A percentile compares a stretch with the other conserved stretches of the same genome.
phyloP scores from a whole-genome alignment of 2,329 filamentous ascomycete genomes.

The Xylariaceae sp. region DNA sequence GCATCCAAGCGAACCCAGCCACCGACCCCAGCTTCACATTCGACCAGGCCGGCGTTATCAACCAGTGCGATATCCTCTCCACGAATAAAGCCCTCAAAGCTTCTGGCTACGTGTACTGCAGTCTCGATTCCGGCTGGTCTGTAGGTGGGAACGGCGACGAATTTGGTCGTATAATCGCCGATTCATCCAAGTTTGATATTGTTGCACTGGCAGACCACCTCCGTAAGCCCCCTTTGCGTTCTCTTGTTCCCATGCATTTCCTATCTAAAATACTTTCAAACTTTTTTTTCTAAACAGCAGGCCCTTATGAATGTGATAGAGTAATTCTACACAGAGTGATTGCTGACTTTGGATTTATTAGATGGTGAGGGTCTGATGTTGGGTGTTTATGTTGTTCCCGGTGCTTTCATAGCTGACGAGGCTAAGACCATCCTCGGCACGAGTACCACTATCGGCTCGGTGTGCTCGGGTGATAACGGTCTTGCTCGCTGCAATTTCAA shows the following conservation, averaged over 20 bases:
- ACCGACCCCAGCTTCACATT: constrained; percentile 26
- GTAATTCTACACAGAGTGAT: not conserved
- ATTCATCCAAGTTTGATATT: constrained; percentile 33
- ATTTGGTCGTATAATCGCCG: constrained; percentile 35
- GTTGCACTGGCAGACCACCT: constrained; percentile 32
- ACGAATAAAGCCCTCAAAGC: constrained; percentile 19
- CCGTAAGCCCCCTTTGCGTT: constrained; percentile 1
- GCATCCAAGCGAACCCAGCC: constrained; percentile 29
- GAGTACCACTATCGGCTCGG: constrained; percentile 31
- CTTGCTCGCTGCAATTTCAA: constrained; percentile 34
- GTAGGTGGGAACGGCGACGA: constrained; percentile 31
- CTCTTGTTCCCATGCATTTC: not conserved
- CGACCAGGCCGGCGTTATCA: constrained; percentile 28
- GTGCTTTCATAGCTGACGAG: constrained; percentile 31
- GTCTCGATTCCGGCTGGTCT: constrained; percentile 39
- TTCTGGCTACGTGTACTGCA: constrained; percentile 36
- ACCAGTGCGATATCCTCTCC: constrained; percentile 33
- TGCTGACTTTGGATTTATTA: not conserved
- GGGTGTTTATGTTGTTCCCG: constrained; percentile 38
- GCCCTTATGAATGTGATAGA: not conserved
- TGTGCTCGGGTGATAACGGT: constrained; percentile 27
- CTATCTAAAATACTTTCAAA: too few species aligned
- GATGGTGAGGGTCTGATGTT: constrained; percentile 32
- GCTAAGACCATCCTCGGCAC: constrained; percentile 36
- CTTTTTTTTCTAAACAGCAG: not conserved